Base-by-base conservation (phyloP, 2,329 filamentous ascomycete species). In the Xylaria sp. region DNA sequence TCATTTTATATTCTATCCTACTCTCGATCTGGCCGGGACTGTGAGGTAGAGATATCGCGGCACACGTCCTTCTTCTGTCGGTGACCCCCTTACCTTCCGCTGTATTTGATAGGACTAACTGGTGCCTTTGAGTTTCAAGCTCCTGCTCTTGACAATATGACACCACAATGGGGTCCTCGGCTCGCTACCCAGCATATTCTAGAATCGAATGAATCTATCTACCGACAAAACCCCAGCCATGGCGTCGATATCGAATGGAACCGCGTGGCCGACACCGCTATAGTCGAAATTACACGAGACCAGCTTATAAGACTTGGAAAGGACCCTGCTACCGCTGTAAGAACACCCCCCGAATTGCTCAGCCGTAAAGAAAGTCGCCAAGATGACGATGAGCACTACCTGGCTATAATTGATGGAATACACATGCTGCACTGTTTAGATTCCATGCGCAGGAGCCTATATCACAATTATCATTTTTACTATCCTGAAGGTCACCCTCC, bases 361-460 rank as follows among this genome's bases (percentile, higher is more conserved):
- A 23, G 44, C 44, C 23, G 44, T 23, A 17, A 17, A n/a, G n/a
- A 48, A 48, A 48, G 20, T 17, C 44, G 44, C n/a, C 17, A 48
- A 48, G 44, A 6, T 48, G 42, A 38, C 42, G 44, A 60, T 23
- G 58, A 60, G 17, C 58, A 42, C n/a, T 60, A 60, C 48, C 20
- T 54, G 31, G 59, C 59, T 17, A 40, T 62, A 23, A 62, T 62
- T 28, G 59, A 62, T 17, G 59, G 59, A 13, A 36, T 62, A 6
- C 59, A 62, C 38, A 42, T 62, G 59, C 31, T 62, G 59, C 59
- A 62, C 17, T 62, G 59, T 31, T 54, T 62, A 13, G 53, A 62
- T 6, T 36, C 48, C 4, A 62, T 62, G 59, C 59, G 48, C 17
- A 62, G 53, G 59, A 54, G 59, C 48, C 59, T 62, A 3, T 62